These are phyloP conservation scores for Eucommia ulmoides DNA, from an alignment of 257 asterid genomes.

Conservation along the genomic window DNA sequence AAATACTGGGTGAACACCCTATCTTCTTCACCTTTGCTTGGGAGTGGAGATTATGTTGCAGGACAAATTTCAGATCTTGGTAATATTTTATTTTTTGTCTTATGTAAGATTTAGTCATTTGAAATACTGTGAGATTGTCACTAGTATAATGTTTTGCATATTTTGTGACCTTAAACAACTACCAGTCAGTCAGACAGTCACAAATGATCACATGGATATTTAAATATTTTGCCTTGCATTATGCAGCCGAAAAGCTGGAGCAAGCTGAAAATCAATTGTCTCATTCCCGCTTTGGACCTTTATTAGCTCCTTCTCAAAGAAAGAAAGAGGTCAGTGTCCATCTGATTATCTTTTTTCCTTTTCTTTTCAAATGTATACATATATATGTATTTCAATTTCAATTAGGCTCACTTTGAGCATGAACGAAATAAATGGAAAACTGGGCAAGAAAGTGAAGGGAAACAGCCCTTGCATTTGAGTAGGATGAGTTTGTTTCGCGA, in stretches of 20 bases:
- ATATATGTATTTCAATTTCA: background rate
- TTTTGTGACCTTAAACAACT: too few species aligned
- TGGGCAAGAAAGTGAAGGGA: too few species aligned
- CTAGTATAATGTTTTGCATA: too few species aligned
- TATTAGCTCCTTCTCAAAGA: conserved; percentile 59
- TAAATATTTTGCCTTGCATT: background rate
- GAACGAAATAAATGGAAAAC: too few species aligned
- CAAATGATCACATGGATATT: background rate
- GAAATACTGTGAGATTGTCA: background rate
- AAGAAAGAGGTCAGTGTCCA: conserved; percentile 66
- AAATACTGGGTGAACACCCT: conserved; percentile 99
- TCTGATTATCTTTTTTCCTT: background rate
- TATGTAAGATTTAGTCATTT: background rate
- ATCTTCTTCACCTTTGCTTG: conserved; percentile 96
- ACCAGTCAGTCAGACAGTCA: too few species aligned
- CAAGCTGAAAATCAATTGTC: conserved; percentile 92
- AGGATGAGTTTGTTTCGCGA: too few species aligned
- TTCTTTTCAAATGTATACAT: background rate
- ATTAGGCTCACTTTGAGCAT: too few species aligned
- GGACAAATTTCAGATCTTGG: conserved; percentile 97
- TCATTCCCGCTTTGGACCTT: conserved; percentile 75
- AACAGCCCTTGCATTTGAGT: too few species aligned
- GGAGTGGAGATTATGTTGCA: conserved; percentile 95
- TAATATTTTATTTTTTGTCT: conserved; percentile 17
- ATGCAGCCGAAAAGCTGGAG: conserved; percentile 91